A percentile compares a stretch with the other conserved stretches of the same genome.
phyloP scores from a whole-genome alignment of 192 early-diverging fungal genomes.

The Oehlia diaphana region DNA sequence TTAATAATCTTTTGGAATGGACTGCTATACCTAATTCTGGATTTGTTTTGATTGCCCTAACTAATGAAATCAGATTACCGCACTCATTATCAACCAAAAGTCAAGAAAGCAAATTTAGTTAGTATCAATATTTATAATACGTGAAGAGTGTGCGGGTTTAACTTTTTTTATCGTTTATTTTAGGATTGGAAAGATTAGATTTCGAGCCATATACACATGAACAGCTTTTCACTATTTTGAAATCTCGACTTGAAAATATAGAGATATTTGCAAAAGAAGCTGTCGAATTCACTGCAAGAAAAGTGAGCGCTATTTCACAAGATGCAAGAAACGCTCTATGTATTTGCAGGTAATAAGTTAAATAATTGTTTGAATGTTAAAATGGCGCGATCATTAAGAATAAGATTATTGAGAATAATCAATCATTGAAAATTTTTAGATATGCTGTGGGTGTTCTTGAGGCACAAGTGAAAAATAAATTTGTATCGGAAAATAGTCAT shows the following conservation, averaged over 20 bases:
- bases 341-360: constrained; percentile 72
- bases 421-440: constrained; percentile 18
- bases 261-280: constrained; percentile 78
- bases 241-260: constrained; percentile 74
- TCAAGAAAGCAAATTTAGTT: constrained; percentile 87
- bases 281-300: constrained; percentile 90
- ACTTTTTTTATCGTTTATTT: neutral
- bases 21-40: constrained; percentile 79
- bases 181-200: constrained; percentile 84
- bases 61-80: constrained; percentile 98
- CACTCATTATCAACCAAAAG: constrained; percentile 89
- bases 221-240: constrained; percentile 85
- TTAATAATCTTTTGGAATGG: constrained; percentile 99
- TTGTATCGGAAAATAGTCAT: constrained; percentile 33
- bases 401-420: neutral
- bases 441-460: constrained; percentile 75
- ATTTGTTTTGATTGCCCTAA: constrained; percentile 92
- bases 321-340: constrained; percentile 95
- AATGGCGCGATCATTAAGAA: neutral
- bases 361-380: neutral
- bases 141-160: neutral
- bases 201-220: constrained; percentile 90
- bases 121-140: constrained; percentile 5
- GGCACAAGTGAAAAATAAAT: constrained; percentile 34
- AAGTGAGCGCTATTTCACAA: constrained; percentile 93